A percentile compares a stretch with the other conserved stretches of the same genome.
phyloP scores from a whole-genome alignment of 768 basidiomycete genomes.

The Suillus hirtellus region DNA sequence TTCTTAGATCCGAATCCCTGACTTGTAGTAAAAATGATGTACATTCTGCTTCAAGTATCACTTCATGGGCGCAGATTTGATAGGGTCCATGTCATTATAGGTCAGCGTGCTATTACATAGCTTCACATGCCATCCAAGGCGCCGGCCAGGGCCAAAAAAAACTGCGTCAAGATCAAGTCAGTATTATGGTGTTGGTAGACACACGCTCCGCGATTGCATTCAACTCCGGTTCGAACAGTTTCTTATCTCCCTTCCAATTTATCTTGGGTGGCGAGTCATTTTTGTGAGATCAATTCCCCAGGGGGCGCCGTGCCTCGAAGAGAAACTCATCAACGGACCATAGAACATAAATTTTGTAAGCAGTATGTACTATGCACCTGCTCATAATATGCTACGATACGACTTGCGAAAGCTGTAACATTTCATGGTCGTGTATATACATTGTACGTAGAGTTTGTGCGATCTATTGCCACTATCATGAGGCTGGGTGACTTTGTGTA shows the following conservation, averaged over 20 bases:
- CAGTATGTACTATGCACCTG: not conserved
- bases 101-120: not conserved
- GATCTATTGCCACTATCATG: not conserved
- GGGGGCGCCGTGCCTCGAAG: no score
- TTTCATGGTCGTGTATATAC: not conserved
- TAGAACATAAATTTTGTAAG: not conserved
- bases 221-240: not conserved
- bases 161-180: not conserved
- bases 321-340: not conserved
- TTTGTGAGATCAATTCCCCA: not conserved
- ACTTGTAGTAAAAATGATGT: not conserved
- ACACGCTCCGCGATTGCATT: not conserved
- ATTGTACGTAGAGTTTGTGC: not conserved
- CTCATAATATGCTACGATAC: not conserved
- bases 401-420: not conserved
- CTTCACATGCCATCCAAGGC: not conserved
- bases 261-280: not conserved
- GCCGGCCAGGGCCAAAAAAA: not conserved
- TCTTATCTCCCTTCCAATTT: not conserved
- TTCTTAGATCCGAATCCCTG: not conserved
- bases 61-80: not conserved
- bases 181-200: not conserved
- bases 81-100: not conserved
- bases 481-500: not conserved
- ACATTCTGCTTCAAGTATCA: not conserved